Evolutionary conservation across 805 yeast species (phyloP).

Genomic region (Yamadazyma phyllophila): DNA sequence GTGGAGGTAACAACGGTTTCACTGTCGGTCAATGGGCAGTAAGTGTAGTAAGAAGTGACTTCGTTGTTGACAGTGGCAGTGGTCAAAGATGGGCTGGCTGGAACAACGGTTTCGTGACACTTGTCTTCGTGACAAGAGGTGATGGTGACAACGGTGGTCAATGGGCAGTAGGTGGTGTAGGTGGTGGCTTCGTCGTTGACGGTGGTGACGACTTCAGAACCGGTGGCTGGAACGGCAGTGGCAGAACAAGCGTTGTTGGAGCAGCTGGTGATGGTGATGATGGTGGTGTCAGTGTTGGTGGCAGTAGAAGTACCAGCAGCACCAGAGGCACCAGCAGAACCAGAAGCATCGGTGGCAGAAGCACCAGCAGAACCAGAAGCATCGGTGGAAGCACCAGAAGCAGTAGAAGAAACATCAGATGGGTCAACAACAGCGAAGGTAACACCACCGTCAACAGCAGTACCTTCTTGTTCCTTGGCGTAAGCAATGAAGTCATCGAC

Average conservation of each 20-base stretch:
- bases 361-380: neutral
- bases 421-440: conserved; percentile 18
- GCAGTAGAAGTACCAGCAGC: conserved; percentile 15
- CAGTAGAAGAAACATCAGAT: conserved; percentile 15
- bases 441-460: conserved; percentile 22
- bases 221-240: conserved; percentile 29
- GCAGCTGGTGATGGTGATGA: conserved; percentile 37
- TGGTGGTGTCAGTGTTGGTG: conserved; percentile 25
- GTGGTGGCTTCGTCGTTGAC: conserved; percentile 16
- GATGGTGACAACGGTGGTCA: conserved; percentile 30
- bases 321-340: conserved; percentile 12
- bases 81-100: conserved; percentile 27
- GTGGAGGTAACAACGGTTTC: conserved; percentile 18
- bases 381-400: conserved; percentile 15
- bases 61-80: conserved; percentile 25
- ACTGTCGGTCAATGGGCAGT: conserved; percentile 29
- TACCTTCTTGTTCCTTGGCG: conserved; percentile 16
- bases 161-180: conserved; percentile 18
- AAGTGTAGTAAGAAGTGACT: conserved; percentile 33
- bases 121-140: conserved; percentile 33
- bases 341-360: neutral
- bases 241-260: conserved; percentile 25
- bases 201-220: conserved; percentile 18
- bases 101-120: conserved; percentile 28
- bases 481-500: conserved; percentile 24